Conservation (phyloP, 2,329 filamentous ascomycete species). For the Trichoderma atrobrunneum region DNA sequence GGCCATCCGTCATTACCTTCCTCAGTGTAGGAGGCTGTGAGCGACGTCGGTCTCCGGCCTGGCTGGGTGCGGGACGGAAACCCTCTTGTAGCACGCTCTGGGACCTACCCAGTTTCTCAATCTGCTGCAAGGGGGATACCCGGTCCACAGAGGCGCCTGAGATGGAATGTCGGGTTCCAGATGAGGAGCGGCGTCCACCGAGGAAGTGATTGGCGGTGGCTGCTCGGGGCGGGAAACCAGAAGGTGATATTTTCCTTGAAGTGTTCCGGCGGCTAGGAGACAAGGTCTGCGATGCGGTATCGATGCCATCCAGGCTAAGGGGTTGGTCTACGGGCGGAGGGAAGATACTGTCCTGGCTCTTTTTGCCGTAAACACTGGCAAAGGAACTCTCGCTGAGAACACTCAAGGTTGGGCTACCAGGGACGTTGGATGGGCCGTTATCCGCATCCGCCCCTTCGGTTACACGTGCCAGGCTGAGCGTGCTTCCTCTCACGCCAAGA, state of each 20-base stretch:
- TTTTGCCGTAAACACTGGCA: constrained; percentile 59
- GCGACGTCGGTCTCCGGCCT: constrained; percentile 26
- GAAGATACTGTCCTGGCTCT: constrained; percentile 29
- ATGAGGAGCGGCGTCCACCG: not conserved
- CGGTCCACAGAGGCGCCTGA: constrained; percentile 32
- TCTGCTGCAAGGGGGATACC: constrained; percentile 44
- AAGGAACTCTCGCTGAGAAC: constrained; percentile 68
- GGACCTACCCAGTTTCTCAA: constrained; percentile 43
- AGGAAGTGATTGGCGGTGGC: constrained; percentile 27
- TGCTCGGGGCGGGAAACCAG: constrained; percentile 25
- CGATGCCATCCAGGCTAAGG: constrained; percentile 30
- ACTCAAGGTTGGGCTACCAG: constrained; percentile 60
- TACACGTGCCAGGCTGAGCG: constrained; percentile 49
- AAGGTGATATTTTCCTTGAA: constrained; percentile 20
- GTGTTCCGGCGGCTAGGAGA: not conserved
- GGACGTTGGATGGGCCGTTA: constrained; percentile 34
- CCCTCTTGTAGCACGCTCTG: constrained; percentile 31
- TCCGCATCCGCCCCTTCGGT: constrained; percentile 38
- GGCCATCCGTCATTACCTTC: constrained; percentile 48
- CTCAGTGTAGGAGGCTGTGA: constrained; percentile 36
- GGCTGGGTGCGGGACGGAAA: constrained; percentile 29
- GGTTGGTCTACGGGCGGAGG: constrained; percentile 32
- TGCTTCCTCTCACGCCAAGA: constrained; percentile 48
- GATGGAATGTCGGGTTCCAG: constrained; percentile 43
- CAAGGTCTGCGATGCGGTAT: constrained; percentile 16